phyloP scores from a whole-genome alignment of 208 protist genomes.

The Leishmania aethiopica region DNA sequence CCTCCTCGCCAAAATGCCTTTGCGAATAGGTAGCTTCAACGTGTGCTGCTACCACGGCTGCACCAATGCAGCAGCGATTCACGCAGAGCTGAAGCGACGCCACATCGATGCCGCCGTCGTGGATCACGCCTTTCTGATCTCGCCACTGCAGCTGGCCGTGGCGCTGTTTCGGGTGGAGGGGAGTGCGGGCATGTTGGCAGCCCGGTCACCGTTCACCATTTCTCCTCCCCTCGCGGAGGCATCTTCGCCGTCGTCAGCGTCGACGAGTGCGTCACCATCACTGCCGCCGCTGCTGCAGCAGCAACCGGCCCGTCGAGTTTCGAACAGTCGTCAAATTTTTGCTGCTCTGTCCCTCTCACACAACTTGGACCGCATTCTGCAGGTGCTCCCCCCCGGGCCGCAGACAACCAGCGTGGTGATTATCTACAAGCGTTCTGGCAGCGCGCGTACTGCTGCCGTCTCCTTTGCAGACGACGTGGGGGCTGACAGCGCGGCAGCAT shows the following conservation, averaged over 20 bases:
- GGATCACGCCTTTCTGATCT: conserved; percentile 71
- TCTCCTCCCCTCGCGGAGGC: background rate
- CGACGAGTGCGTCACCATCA: background rate
- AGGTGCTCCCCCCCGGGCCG: conserved; percentile 49
- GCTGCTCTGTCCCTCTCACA: conserved; percentile 59
- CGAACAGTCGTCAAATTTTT: conserved; percentile 52
- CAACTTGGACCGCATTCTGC: conserved; percentile 63
- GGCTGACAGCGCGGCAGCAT: background rate
- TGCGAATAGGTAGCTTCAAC: conserved; percentile 22
- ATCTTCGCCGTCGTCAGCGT: background rate
- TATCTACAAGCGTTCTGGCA: conserved; percentile 17
- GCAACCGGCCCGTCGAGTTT: background rate
- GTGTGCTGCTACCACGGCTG: conserved; percentile 62
- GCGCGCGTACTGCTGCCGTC: background rate
- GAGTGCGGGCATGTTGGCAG: conserved; percentile 1
- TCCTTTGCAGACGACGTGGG: background rate
- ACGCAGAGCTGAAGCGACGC: conserved; percentile 44
- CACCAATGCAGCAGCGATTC: conserved; percentile 39
- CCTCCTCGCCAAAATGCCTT: background rate
- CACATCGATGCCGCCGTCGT: conserved; percentile 70
- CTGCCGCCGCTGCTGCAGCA: background rate
- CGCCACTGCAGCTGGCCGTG: conserved; percentile 63
- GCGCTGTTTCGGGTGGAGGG: conserved; percentile 56
- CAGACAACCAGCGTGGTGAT: conserved; percentile 58
- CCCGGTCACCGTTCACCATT: background rate